Conservation (phyloP, 2,329 filamentous ascomycete genomes). For the Xylaria multiplex region DNA sequence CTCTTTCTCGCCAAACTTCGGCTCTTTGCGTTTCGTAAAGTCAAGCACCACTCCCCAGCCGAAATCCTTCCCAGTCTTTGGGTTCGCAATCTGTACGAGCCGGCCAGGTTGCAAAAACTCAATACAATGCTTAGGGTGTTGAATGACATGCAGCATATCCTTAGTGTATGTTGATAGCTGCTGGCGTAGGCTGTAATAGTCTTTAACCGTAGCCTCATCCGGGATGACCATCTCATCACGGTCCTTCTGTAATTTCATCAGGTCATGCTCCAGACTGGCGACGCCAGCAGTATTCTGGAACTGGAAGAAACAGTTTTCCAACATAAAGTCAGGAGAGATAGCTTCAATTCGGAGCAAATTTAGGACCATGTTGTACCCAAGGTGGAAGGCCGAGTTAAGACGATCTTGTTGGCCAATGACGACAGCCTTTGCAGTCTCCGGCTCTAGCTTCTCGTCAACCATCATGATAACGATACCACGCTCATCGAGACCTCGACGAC, state of each 20-base stretch:
- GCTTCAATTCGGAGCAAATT: conserved; percentile 97
- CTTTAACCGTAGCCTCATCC: conserved; percentile 88
- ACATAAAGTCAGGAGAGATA: conserved; percentile 98
- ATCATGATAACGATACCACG: conserved; percentile 99
- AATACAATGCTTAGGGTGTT: conserved; percentile 86
- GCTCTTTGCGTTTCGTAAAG: conserved; percentile 70
- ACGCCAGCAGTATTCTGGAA: conserved; percentile 96
- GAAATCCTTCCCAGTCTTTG: conserved; percentile 76
- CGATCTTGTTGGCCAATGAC: conserved; percentile 97
- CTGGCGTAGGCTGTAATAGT: conserved; percentile 91
- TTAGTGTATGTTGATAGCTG: conserved; percentile 84
- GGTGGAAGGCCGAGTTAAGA: conserved; percentile 95
- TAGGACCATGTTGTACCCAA: conserved; percentile 99
- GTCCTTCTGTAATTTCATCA: conserved; percentile 80
- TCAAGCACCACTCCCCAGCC: conserved; percentile 93
- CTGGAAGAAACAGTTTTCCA: conserved; percentile 98
- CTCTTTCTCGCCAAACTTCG: conserved; percentile 74
- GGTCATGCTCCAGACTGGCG: conserved; percentile 81
- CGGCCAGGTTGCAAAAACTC: conserved; percentile 90
- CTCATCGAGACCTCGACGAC: conserved; percentile 95
- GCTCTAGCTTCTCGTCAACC: conserved; percentile 96
- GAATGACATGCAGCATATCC: conserved; percentile 92
- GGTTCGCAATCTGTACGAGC: conserved; percentile 84
- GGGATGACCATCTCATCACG: conserved; percentile 78
- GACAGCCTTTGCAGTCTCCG: conserved; percentile 90